phyloP scores from a whole-genome alignment of 1,284 basidiomycete genomes.

The Pisolithus thermaeus region DNA sequence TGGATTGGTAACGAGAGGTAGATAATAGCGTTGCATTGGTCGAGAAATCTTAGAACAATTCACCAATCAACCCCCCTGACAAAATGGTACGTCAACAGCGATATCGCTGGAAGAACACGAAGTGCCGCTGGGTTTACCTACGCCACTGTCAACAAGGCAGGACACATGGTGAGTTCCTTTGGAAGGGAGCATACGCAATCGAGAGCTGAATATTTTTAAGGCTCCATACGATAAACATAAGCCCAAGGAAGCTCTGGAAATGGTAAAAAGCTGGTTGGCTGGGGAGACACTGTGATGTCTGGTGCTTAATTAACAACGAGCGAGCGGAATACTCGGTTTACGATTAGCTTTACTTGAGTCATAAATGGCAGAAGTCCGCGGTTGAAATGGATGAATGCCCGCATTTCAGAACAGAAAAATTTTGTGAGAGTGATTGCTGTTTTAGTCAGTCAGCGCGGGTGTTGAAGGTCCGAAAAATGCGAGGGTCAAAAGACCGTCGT shows the following conservation, averaged over 20 bases:
- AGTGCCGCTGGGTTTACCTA: slow-evolving; percentile 57
- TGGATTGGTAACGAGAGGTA: slow-evolving; percentile 68
- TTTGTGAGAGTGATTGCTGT: no score
- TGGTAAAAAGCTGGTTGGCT: slow-evolving; percentile 51
- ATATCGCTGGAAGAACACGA: slow-evolving; percentile 51
- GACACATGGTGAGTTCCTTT: slow-evolving; percentile 51
- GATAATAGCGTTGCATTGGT: slow-evolving; percentile 60
- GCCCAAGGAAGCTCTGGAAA: slow-evolving; percentile 48
- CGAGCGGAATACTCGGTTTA: background rate
- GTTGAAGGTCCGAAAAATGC: no score
- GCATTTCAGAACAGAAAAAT: no score
- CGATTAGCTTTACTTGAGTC: no score
- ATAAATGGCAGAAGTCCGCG: no score
- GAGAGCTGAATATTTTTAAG: slow-evolving; percentile 25
- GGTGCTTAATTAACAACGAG: background rate
- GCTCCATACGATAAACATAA: slow-evolving; percentile 60
- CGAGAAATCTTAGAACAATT: slow-evolving; percentile 51
- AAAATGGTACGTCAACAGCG: slow-evolving; percentile 53
- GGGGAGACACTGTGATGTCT: slow-evolving; percentile 26
- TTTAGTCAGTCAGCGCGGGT: no score
- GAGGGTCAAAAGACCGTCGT: no score
- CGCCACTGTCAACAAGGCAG: slow-evolving; percentile 53
- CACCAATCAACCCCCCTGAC: slow-evolving; percentile 37
- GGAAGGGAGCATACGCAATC: background rate
- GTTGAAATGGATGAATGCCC: no score